These are phyloP conservation scores for Pulveroboletus ravenelii DNA, from an alignment of 768 basidiomycete species.

Conservation along the genomic window DNA sequence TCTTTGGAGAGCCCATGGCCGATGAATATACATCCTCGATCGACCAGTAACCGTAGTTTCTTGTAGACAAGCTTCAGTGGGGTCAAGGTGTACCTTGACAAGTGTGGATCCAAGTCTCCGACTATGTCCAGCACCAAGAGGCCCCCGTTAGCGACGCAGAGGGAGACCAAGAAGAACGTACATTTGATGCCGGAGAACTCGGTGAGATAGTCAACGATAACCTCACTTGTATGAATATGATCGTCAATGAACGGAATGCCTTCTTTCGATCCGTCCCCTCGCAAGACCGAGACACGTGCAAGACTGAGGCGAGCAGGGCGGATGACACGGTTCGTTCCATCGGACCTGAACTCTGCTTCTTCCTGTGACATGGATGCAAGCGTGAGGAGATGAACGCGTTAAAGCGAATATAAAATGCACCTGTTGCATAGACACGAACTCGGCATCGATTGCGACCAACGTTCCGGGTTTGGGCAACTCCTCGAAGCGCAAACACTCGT, in stretches of 20 bases:
- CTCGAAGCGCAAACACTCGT: constrained; percentile 61
- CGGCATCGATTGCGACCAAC: constrained; percentile 92
- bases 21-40: constrained; percentile 93
- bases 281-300: constrained; percentile 89
- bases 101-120: constrained; percentile 85
- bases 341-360: constrained; percentile 91
- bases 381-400: neutral
- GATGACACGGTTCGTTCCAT: constrained; percentile 89
- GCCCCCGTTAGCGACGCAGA: neutral
- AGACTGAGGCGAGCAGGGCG: constrained; percentile 88
- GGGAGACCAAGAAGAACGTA: constrained; percentile 35
- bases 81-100: constrained; percentile 84
- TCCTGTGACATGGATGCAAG: constrained; percentile 47
- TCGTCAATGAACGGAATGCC: constrained; percentile 96
- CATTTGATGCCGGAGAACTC: constrained; percentile 96
- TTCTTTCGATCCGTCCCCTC: constrained; percentile 76
- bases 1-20: constrained; percentile 97
- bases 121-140: constrained; percentile 40
- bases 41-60: constrained; percentile 89
- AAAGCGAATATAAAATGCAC: constrained; percentile 31
- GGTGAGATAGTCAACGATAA: constrained; percentile 93
- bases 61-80: constrained; percentile 98
- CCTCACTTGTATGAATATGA: constrained; percentile 94
- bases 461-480: constrained; percentile 87
- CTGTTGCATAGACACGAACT: constrained; percentile 97